Base-by-base conservation (phyloP, 164 flowering plant species). In the Piper longum region DNA sequence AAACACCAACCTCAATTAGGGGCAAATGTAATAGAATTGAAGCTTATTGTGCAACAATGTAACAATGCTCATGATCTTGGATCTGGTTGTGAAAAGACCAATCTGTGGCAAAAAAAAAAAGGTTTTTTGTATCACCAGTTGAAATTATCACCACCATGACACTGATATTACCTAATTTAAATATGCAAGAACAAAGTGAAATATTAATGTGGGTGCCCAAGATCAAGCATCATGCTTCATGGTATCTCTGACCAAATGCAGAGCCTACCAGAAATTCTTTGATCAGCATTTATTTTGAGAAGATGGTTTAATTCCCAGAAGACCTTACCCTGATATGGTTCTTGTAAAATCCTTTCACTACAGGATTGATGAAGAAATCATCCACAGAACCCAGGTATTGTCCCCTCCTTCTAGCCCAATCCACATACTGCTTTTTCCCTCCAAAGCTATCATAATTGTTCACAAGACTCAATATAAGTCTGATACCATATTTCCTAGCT, bases 401-500 rank as follows among this genome's bases (percentile, higher is more conserved):
- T 1, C 78, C 78, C 0, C 71, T 65, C 4, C 7, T 62, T 70
- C 62, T 59, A n/a, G 69, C 73, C 78, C 78, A 75, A 8, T 72
- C 56, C 0, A 68, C 68, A 62, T 75, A 75, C 19, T 75, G 78
- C 4, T 69, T 14, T 51, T 43, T 64, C 18, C 78, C 78, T 54
- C 76, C 76, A 56, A 40, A 75, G 40, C 70, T 71, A 0, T 75
- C 62, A 45, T 45, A 75, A 43, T 75, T 75, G 62, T 75, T 75
- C 0, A 60, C 71, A 4, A 75, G 59, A 71, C 76, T 75, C 63
- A 75, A 45, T 59, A 75, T 69, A 39, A 75, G 61, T 4, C 63
- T 62, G 43, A 75, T 60, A 8, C 75, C 73, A 65, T 70, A 43
- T 39, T 60, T 64, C 4, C 57, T 9, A 11, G 78, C 78, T 55